phyloP scores from a whole-genome alignment of 768 basidiomycete genomes.

The Termitomyces sp. region DNA sequence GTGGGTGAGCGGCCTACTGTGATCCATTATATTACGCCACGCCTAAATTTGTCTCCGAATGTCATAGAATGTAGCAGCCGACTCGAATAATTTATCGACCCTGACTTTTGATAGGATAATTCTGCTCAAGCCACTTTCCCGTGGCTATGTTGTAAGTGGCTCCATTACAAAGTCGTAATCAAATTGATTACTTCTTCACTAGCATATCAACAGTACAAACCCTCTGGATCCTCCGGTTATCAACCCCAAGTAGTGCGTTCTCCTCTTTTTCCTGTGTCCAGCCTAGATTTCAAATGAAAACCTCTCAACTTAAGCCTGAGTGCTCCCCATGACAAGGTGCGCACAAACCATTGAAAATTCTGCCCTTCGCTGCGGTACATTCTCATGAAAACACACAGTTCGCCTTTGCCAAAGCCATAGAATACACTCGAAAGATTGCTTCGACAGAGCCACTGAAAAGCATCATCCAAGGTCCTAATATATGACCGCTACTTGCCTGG shows the following conservation, averaged over 20 bases:
- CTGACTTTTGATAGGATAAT: conserved; percentile 11
- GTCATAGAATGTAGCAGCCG: conserved; percentile 7
- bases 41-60: background rate
- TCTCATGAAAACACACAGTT: conserved; percentile 1
- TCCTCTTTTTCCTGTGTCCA: too few species aligned
- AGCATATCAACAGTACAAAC: conserved; percentile 14
- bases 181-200: too few species aligned
- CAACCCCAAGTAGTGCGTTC: conserved; percentile 10
- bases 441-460: conserved; percentile 10
- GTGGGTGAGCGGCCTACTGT: conserved; percentile 3
- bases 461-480: conserved; percentile 7
- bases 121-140: conserved; percentile 12
- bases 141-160: conserved; percentile 10
- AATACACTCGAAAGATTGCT: conserved; percentile 11
- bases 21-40: background rate
- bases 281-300: background rate
- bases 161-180: too few species aligned
- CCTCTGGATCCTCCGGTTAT: conserved; percentile 11
- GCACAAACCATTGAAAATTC: background rate
- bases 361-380: background rate
- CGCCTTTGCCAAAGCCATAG: conserved; percentile 12
- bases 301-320: background rate
- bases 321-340: conserved; percentile 12
- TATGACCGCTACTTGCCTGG: background rate
- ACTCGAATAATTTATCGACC: conserved; percentile 4